Conservation (phyloP, 2,329 filamentous ascomycete genomes). For the Apiospora hydei region DNA sequence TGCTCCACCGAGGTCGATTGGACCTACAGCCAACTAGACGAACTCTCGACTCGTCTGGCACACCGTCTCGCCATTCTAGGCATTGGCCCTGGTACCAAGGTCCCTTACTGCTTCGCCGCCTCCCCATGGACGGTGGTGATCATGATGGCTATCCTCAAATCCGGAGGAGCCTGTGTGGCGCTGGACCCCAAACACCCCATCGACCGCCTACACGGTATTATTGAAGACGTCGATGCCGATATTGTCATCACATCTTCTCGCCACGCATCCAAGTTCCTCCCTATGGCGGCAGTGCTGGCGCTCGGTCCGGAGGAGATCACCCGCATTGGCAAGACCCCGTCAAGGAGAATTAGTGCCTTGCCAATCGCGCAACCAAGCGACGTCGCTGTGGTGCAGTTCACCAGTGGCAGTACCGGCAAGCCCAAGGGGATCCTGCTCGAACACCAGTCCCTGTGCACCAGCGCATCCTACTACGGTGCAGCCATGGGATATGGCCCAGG, state of each 20-base stretch:
- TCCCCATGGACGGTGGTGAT: constrained; percentile 14
- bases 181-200: constrained; percentile 20
- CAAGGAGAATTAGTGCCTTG: background rate
- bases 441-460: constrained; percentile 16
- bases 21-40: constrained; percentile 10
- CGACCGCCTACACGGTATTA: background rate
- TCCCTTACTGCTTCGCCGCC: background rate
- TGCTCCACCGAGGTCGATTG: constrained; percentile 22
- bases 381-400: background rate
- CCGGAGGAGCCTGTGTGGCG: constrained; percentile 16
- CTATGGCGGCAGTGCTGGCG: constrained; percentile 22
- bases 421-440: constrained; percentile 13
- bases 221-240: constrained; percentile 9
- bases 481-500: constrained; percentile 5
- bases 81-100: background rate
- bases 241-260: constrained; percentile 19
- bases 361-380: background rate
- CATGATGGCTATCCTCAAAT: constrained; percentile 22
- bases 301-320: constrained; percentile 25
- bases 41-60: background rate
- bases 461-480: background rate
- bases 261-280: constrained; percentile 24
- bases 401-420: background rate
- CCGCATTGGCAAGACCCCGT: constrained; percentile 11
- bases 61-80: background rate